Percentiles rank a stretch among this genome's conserved stretches.
Evolutionary conservation across 768 basidiomycete species (phyloP).

Genomic region (Tulasnella sp.): DNA sequence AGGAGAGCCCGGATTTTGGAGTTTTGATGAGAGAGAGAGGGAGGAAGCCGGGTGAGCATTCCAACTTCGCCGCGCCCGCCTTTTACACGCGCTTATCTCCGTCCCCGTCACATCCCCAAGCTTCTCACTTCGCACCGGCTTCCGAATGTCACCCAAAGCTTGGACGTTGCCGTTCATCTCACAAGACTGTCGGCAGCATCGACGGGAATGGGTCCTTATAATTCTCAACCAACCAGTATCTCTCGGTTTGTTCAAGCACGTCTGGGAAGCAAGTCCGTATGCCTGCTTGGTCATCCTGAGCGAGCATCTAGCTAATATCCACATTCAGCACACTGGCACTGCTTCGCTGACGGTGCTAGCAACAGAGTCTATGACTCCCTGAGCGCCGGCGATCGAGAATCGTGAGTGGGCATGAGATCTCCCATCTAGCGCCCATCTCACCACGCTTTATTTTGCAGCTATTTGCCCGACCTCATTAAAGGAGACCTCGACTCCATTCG

Average conservation of each 20-base stretch:
- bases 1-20: constrained; percentile 12
- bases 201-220: constrained; percentile 54
- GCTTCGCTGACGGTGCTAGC: constrained; percentile 86
- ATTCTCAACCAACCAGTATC: constrained; percentile 90
- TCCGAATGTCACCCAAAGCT: background rate
- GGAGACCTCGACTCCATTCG: constrained; percentile 91
- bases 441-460: constrained; percentile 44
- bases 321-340: constrained; percentile 44
- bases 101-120: constrained; percentile 12
- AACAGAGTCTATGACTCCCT: constrained; percentile 71
- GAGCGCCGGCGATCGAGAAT: background rate
- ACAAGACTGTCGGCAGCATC: background rate
- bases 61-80: constrained; percentile 9
- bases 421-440: background rate
- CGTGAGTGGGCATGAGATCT: background rate
- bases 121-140: constrained; percentile 5
- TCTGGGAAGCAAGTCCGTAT: constrained; percentile 48
- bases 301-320: background rate
- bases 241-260: constrained; percentile 51
- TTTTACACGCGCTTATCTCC: constrained; percentile 1
- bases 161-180: constrained; percentile 23
- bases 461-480: constrained; percentile 80
- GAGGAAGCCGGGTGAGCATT: background rate
- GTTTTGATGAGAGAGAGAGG: constrained; percentile 17
- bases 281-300: constrained; percentile 32